phyloP scores from a whole-genome alignment of 805 yeast genomes.

The Metschnikowia kunwiensis region DNA sequence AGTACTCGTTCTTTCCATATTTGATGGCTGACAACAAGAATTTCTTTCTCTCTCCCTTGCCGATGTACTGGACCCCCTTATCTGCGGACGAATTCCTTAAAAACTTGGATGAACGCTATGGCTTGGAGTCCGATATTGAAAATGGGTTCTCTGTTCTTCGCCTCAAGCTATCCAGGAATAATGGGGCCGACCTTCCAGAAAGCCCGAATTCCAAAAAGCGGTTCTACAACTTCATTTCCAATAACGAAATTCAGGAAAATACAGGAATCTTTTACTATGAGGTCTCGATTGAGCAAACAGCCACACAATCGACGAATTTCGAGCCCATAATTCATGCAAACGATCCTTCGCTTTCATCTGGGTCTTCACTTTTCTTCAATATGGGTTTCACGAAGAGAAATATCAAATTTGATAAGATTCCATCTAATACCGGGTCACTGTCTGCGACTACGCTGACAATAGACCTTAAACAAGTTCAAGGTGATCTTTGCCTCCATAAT shows the following conservation, averaged over 20 bases:
- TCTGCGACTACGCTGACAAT: slow-evolving; percentile 16
- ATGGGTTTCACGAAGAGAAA: slow-evolving; percentile 34
- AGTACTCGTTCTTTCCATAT: slow-evolving; percentile 26
- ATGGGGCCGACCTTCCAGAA: background rate
- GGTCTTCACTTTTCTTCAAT: slow-evolving; percentile 30
- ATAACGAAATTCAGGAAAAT: slow-evolving; percentile 30
- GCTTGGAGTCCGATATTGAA: slow-evolving; percentile 25
- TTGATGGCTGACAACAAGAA: slow-evolving; percentile 25
- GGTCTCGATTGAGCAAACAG: slow-evolving; percentile 34
- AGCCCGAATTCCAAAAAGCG: slow-evolving; percentile 12
- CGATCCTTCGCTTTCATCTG: slow-evolving; percentile 34
- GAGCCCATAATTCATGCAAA: slow-evolving; percentile 33
- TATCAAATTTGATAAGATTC: slow-evolving; percentile 22
- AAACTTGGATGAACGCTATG: slow-evolving; percentile 23
- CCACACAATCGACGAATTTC: slow-evolving; percentile 29
- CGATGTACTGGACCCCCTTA: slow-evolving; percentile 41
- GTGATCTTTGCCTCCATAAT: slow-evolving; percentile 24
- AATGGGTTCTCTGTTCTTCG: slow-evolving; percentile 31
- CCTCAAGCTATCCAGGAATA: slow-evolving; percentile 17
- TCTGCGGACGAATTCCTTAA: slow-evolving; percentile 25
- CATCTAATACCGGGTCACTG: slow-evolving; percentile 7
- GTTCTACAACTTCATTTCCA: slow-evolving; percentile 38
- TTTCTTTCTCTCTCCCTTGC: slow-evolving; percentile 31
- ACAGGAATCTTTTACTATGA: slow-evolving; percentile 43
- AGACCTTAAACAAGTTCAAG: slow-evolving; percentile 31